Conservation (phyloP, 1,139 yeast species). For the Sugiyamaella paludigena region DNA sequence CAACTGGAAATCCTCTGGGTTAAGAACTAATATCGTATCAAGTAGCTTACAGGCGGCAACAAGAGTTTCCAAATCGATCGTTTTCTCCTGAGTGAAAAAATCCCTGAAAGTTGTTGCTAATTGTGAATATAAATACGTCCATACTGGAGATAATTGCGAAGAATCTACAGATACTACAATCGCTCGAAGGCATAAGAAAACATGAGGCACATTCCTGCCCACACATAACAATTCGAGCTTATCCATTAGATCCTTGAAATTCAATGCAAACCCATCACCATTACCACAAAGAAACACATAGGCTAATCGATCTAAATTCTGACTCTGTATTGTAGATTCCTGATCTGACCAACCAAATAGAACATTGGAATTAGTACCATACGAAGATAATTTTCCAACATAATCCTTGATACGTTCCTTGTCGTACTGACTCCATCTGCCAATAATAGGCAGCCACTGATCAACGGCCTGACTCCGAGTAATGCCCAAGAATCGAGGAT, state of each 20-base stretch:
- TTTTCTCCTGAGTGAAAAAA: slow-evolving; percentile 43
- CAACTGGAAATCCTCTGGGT: slow-evolving; percentile 75
- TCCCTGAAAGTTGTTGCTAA: slow-evolving; percentile 53
- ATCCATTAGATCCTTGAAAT: slow-evolving; percentile 50
- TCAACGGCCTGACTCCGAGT: slow-evolving; percentile 30
- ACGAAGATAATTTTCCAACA: slow-evolving; percentile 48
- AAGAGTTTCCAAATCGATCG: slow-evolving; percentile 27
- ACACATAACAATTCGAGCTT: slow-evolving; percentile 43
- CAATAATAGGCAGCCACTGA: slow-evolving; percentile 52
- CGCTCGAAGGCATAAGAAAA: slow-evolving; percentile 60
- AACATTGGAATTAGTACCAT: slow-evolving; percentile 51
- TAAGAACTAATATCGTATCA: slow-evolving; percentile 66
- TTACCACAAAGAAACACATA: slow-evolving; percentile 63
- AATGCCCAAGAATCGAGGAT: slow-evolving; percentile 43
- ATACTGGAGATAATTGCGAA: slow-evolving; percentile 61
- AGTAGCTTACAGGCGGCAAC: slow-evolving; percentile 69
- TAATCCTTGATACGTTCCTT: slow-evolving; percentile 60
- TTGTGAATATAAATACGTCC: slow-evolving; percentile 68
- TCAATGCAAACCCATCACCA: slow-evolving; percentile 51
- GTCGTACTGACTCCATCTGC: slow-evolving; percentile 57
- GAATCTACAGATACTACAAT: slow-evolving; percentile 60
- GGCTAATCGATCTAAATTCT: slow-evolving; percentile 56
- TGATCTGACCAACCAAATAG: slow-evolving; percentile 73
- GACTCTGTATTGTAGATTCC: slow-evolving; percentile 51
- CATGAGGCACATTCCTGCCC: slow-evolving; percentile 42